phyloP scores from a whole-genome alignment of 176 grass and related monocot genomes.

The Pontederia paniculata region DNA sequence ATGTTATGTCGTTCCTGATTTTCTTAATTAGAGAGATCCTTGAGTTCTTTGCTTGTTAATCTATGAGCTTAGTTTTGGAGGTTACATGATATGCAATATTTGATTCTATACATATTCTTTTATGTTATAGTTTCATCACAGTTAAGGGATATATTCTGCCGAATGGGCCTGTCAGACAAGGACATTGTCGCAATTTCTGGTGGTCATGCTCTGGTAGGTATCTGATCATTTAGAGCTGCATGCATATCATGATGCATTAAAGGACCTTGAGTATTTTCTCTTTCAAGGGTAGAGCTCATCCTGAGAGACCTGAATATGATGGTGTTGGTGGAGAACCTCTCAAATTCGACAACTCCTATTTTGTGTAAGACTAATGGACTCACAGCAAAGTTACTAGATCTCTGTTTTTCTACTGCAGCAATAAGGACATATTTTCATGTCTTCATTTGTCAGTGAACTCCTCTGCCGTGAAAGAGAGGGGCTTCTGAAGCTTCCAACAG shows the following conservation, averaged over 20 bases:
- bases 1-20: too few relatives aligned
- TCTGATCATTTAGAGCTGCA: constrained; percentile 2
- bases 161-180: constrained; percentile 91
- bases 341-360: constrained; percentile 91
- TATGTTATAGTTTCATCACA: constrained; percentile 42
- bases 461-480: constrained; percentile 58
- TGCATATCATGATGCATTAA: constrained; percentile 1
- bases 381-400: not conserved
- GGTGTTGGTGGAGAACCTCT: constrained; percentile 72
- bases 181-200: constrained; percentile 92
- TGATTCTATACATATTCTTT: not conserved
- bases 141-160: constrained; percentile 80
- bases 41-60: not conserved
- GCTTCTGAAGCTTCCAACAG: constrained; percentile 79
- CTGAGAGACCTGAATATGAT: constrained; percentile 82
- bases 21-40: not conserved
- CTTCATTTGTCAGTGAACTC: constrained; percentile 45
- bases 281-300: constrained; percentile 67
- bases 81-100: not conserved
- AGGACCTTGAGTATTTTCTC: constrained; percentile 1
- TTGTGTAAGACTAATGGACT: constrained; percentile 53
- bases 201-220: constrained; percentile 64
- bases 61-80: not conserved
- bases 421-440: constrained; percentile 4
- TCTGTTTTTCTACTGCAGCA: constrained; percentile 4